phyloP scores from a whole-genome alignment of 768 basidiomycete species.

The Boletus rufocinnamomeus region DNA sequence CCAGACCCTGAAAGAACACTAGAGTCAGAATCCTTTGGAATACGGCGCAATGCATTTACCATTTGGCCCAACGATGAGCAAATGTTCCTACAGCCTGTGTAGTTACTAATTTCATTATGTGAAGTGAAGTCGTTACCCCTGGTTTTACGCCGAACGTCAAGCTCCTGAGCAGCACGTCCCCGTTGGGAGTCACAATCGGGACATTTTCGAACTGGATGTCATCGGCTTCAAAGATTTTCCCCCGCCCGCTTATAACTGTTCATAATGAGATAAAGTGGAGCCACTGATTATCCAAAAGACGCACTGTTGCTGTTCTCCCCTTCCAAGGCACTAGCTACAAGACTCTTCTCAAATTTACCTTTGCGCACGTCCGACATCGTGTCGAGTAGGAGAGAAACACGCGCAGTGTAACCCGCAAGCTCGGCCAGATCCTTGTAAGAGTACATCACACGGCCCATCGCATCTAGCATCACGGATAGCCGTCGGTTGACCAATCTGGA shows the following conservation, averaged over 20 bases:
- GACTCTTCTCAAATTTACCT: slow-evolving; percentile 86
- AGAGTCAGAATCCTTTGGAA: background rate
- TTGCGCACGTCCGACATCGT: slow-evolving; percentile 85
- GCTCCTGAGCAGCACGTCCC: slow-evolving; percentile 83
- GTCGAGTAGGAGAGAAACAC: slow-evolving; percentile 85
- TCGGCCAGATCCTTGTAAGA: slow-evolving; percentile 97
- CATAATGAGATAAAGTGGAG: slow-evolving; percentile 2
- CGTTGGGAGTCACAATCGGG: slow-evolving; percentile 95
- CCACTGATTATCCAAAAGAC: slow-evolving; percentile 26
- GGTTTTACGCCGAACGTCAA: slow-evolving; percentile 89
- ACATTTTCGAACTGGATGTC: slow-evolving; percentile 93
- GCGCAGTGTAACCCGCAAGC: slow-evolving; percentile 92
- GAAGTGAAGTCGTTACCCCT: slow-evolving; percentile 51
- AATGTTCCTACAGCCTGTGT: slow-evolving; percentile 62
- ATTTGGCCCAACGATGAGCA: slow-evolving; percentile 93
- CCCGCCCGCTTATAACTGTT: slow-evolving; percentile 78
- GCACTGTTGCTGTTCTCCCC: slow-evolving; percentile 77
- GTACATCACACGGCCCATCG: slow-evolving; percentile 95
- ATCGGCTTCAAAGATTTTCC: slow-evolving; percentile 78
- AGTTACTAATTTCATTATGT: background rate
- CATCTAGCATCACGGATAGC: slow-evolving; percentile 53
- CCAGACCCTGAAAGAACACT: slow-evolving; percentile 59
- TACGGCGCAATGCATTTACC: slow-evolving; percentile 44
- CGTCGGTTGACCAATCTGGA: slow-evolving; percentile 1
- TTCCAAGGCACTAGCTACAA: slow-evolving; percentile 71